Evolutionary conservation across 768 basidiomycete species (phyloP), one percentile per base, ranked within the genome.

Genomic region (Udeniomyces megalosporus): DNA sequence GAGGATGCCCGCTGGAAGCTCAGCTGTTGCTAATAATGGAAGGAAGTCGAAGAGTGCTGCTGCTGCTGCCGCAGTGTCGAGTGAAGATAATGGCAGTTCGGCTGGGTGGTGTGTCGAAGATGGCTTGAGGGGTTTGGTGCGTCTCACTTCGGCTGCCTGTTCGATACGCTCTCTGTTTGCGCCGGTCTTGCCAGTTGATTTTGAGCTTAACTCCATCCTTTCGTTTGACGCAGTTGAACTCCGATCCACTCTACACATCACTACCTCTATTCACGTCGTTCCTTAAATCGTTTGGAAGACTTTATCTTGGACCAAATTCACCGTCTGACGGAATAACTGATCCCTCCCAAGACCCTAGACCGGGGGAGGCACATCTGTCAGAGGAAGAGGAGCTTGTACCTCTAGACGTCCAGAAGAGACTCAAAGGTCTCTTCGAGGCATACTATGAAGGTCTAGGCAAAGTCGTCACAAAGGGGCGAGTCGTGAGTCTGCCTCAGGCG

Each of bases 181-280:
- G n/a, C n/a, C n/a, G n/a, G n/a, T n/a, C 26, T 0, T 28, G 28
- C 5, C 20, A 8, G 20, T 4, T 24, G 15, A 17, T 7, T n/a
- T n/a, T n/a, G n/a, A n/a, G n/a, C n/a, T n/a, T n/a, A n/a, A n/a
- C n/a, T n/a, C n/a, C n/a, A n/a, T 48, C 14, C 2, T 44, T 26
- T 44, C 35, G 44, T 49, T 55, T 42, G 17, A 42, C 17, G 5
- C 50, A 96, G 91, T 74, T 96, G 49, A 87, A 88, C 1, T 86
- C 85, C 70, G 92, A 96, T 70, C 85, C 91, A 2, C 80, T 80
- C 24, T 76, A 89, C 44, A 86, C 84, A 12, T 95, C 93, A 7
- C 76, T 97, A 22, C 95, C 95, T 0, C 78, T 99, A 49, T 79
- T 96, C 34, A 81, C 88, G 8, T 90, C 85, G 0, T 97, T 97